Evolutionary conservation across 2,329 filamentous ascomycete species (phyloP).

Genomic region (Trichocomaceae sp.): DNA sequence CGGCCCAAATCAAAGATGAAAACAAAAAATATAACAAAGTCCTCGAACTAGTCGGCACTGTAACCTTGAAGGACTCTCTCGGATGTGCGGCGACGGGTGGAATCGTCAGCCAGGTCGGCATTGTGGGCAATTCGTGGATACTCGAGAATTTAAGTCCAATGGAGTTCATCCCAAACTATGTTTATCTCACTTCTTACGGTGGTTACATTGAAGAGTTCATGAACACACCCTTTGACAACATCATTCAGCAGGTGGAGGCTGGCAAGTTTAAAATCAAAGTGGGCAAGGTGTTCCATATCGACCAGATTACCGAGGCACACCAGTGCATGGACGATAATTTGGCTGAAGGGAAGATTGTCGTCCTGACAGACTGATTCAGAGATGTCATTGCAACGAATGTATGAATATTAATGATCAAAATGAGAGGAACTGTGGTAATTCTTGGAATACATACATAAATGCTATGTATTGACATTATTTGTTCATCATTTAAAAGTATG

Average conservation of each 20-base stretch:
- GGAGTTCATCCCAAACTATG: slow-evolving; percentile 35
- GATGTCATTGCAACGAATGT: not conserved
- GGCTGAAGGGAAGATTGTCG: slow-evolving; percentile 42
- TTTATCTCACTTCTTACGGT: slow-evolving; percentile 38
- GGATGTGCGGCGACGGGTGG: slow-evolving; percentile 29
- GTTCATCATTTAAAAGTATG: not conserved
- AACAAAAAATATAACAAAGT: slow-evolving; percentile 39
- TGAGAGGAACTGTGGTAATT: not conserved
- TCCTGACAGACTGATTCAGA: slow-evolving; percentile 19
- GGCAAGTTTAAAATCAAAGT: slow-evolving; percentile 37
- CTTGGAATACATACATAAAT: not conserved
- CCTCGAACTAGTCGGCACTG: slow-evolving; percentile 42
- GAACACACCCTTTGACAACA: slow-evolving; percentile 35
- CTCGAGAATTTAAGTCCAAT: slow-evolving; percentile 38
- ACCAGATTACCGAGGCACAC: slow-evolving; percentile 44
- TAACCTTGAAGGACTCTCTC: slow-evolving; percentile 41
- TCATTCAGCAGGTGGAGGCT: slow-evolving; percentile 33
- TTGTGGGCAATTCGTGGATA: slow-evolving; percentile 40
- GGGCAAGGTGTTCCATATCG: slow-evolving; percentile 38
- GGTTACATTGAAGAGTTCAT: slow-evolving; percentile 37
- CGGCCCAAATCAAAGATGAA: slow-evolving; percentile 27
- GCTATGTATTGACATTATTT: not conserved
- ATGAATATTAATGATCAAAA: not conserved
- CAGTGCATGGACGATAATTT: slow-evolving; percentile 40
- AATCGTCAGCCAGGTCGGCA: slow-evolving; percentile 42